Conservation (phyloP, 306 rosid genomes). For the Cucurbita maxima region DNA sequence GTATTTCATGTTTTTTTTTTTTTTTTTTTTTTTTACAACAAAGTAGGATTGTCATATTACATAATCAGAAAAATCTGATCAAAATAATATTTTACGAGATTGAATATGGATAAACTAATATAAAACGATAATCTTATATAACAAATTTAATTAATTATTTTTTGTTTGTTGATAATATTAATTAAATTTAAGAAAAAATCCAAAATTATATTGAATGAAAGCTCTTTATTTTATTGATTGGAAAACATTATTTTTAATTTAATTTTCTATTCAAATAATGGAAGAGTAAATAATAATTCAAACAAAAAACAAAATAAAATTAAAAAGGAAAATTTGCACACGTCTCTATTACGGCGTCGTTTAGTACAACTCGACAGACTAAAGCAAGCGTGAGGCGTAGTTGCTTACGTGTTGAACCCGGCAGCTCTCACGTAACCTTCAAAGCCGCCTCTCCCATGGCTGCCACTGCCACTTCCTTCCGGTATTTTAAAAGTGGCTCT, state of each 20-base stretch:
- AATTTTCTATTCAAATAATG: neutral
- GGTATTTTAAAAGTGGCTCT: neutral
- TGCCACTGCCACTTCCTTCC: neutral
- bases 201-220: neutral
- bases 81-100: too few species aligned
- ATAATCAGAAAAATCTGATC: too few species aligned
- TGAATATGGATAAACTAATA: too few species aligned
- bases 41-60: too few species aligned
- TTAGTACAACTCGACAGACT: neutral
- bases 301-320: neutral
- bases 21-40: too few species aligned
- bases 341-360: neutral
- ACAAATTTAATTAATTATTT: too few species aligned
- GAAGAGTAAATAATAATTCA: neutral
- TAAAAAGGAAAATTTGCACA: neutral
- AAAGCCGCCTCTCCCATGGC: constrained; percentile 7
- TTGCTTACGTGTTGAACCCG: neutral
- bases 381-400: neutral
- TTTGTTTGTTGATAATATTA: too few species aligned
- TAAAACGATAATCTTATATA: too few species aligned
- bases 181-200: neutral
- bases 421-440: constrained; percentile 6
- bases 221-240: neutral
- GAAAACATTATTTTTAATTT: neutral
- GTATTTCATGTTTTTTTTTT: too few species aligned